Base-by-base conservation (phyloP, 331 rosid genomes). In the Pyrus hybrid region DNA sequence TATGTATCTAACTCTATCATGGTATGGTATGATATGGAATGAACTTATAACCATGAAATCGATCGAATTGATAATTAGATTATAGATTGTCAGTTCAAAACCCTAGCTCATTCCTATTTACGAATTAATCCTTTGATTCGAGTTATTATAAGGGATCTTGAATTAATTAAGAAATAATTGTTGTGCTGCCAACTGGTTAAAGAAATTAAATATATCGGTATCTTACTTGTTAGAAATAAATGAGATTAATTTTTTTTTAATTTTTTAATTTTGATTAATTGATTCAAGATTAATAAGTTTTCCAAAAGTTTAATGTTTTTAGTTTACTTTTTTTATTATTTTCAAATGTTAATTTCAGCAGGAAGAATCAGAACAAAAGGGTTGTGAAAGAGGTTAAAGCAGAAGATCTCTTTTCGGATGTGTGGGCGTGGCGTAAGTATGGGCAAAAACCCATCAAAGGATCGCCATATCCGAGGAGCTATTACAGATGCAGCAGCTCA, bases 381-480 rank as follows among this genome's bases (percentile, higher is more conserved):
- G 88, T 83, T 60, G 88, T 90, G 85, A 87, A 89, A 82, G 73
- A 90, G 76, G 93, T 90, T 26, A 82, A 29, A 76, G 87, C 74
- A 33, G 86, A 83, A 33, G 87, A 85, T 18, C 33, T 85, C 0
- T 67, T 84, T 18, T 83, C 89, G 8, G 99, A 95, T 60, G 72
- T 82, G 69, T 92, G 99, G 99, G 91, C 96, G 51, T 95, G 99
- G 99, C 76, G 99, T n/a, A 95, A 95, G 82, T 95, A 95, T 61
- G 99, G 99, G 60, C 99, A 95, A 72, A 95, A 95, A 78, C 97
- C 99, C 9, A 95, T 95, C 12, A 95, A 95, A 80, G 99, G 99
- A 10, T 92, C 99, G 5, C 96, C 97, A 0, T 85, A 90, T 81
- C 99, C 99, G 1, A 85, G 99, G 60, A 95, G 99, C 82, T 95